These are phyloP conservation scores for Globisporangium parvum DNA, from an alignment of 352 stramenopile species.

Conservation along the genomic window DNA sequence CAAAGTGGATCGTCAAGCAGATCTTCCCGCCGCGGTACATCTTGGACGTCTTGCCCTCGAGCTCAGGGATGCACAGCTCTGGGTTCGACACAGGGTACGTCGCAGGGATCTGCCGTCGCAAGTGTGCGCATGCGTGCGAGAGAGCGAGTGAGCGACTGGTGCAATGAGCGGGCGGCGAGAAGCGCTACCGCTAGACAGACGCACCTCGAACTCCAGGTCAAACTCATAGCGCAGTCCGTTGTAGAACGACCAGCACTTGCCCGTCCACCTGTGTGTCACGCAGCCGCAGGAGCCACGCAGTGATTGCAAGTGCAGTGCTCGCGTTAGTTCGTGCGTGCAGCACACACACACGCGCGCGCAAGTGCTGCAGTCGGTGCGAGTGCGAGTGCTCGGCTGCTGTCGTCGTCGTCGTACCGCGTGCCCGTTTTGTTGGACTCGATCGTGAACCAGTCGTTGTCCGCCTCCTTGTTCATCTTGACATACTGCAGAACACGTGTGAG, in stretches of 20 bases:
- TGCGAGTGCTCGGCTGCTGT: too few species aligned
- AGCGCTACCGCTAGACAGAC: background rate
- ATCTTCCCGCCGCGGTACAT: conserved; percentile 90
- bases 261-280: conserved; percentile 41
- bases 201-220: conserved; percentile 75
- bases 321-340: background rate
- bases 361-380: background rate
- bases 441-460: conserved; percentile 88
- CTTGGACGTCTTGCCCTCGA: conserved; percentile 88
- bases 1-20: conserved; percentile 86
- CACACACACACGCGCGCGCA: too few species aligned
- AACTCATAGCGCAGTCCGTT: conserved; percentile 86
- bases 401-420: conserved; percentile 31
- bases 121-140: background rate
- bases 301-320: background rate
- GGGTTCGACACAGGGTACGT: conserved; percentile 81
- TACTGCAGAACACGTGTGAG: conserved; percentile 32
- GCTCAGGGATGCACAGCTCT: conserved; percentile 80
- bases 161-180: background rate
- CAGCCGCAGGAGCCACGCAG: background rate
- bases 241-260: conserved; percentile 88
- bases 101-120: conserved; percentile 42
- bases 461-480: conserved; percentile 88
- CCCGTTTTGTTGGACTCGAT: conserved; percentile 83
- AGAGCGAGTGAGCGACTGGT: background rate